Percentiles rank a stretch among this genome's conserved stretches.
Evolutionary conservation across 108 stramenopile genomes (phyloP).

Genomic region (Pseudonitzschia multiseries): DNA sequence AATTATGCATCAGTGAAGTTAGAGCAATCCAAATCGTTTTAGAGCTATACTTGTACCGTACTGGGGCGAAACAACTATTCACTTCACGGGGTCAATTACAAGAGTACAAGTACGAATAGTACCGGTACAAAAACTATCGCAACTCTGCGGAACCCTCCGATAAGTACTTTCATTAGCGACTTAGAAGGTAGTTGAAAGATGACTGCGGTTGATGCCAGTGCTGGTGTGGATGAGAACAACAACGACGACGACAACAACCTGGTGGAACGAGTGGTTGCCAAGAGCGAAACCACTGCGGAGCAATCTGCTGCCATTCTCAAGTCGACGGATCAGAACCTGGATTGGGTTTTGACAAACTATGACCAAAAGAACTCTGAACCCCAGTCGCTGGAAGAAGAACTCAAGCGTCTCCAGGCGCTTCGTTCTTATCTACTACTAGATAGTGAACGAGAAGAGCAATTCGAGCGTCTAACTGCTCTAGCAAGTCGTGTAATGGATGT

Average conservation of each 20-base stretch:
- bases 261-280: slow-evolving; percentile 5
- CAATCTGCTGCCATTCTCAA: background rate
- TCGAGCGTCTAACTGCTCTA: slow-evolving; percentile 38
- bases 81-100: too few relatives aligned
- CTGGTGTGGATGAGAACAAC: background rate
- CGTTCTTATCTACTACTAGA: slow-evolving; percentile 71
- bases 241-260: background rate
- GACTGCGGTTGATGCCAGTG: background rate
- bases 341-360: slow-evolving; percentile 34
- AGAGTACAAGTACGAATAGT: too few relatives aligned
- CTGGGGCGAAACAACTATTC: too few relatives aligned
- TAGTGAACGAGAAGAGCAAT: slow-evolving; percentile 56
- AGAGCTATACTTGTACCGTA: too few relatives aligned
- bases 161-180: background rate
- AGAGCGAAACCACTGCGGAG: background rate
- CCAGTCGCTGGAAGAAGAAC: slow-evolving; percentile 54
- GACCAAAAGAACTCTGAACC: slow-evolving; percentile 34
- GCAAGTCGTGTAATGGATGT: slow-evolving; percentile 57
- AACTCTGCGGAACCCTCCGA: background rate
- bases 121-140: too few relatives aligned
- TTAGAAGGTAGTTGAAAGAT: background rate
- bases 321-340: slow-evolving; percentile 9
- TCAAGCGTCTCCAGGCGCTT: slow-evolving; percentile 56
- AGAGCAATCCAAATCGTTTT: too few relatives aligned
- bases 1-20: too few relatives aligned